Evolutionary conservation across 225 moss, liverwort and hornwort species (phyloP).

Genomic region (Ulota crispa): DNA sequence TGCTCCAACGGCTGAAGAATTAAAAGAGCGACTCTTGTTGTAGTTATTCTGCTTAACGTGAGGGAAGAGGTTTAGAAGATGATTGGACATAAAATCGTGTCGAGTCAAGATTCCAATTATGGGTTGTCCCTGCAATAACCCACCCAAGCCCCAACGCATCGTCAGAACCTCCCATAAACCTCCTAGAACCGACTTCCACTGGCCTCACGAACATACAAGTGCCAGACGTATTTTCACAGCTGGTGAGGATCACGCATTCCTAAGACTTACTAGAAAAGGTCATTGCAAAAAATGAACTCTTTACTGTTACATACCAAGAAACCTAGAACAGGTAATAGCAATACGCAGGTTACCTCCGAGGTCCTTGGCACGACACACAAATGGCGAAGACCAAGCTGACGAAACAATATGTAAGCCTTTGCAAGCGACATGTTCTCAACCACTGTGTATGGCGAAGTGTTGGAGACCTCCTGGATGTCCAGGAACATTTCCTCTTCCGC

Average conservation of each 20-base stretch:
- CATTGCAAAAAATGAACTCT: not conserved
- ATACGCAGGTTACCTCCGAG: conserved; percentile 27
- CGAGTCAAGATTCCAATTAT: conserved; percentile 80
- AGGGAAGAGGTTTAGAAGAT: conserved; percentile 58
- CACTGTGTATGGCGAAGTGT: conserved; percentile 87
- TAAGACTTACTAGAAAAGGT: not conserved
- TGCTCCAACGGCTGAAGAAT: conserved; percentile 17
- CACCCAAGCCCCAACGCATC: not conserved
- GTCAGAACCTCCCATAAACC: not conserved
- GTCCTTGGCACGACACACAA: conserved; percentile 80
- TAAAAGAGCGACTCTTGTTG: conserved; percentile 43
- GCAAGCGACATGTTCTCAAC: conserved; percentile 88
- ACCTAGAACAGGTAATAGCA: not conserved
- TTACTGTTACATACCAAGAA: not conserved
- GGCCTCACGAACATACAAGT: not conserved
- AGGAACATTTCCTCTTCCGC: conserved; percentile 74
- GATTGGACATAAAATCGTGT: conserved; percentile 78
- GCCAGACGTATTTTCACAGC: not conserved
- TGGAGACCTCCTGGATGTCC: conserved; percentile 68
- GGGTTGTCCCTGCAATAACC: conserved; percentile 60
- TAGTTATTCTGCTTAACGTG: conserved; percentile 42
- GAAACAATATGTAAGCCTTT: conserved; percentile 82
- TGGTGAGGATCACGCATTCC: not conserved
- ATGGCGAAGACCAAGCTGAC: conserved; percentile 88
- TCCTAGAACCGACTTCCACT: not conserved